phyloP scores from a whole-genome alignment of 495 filamentous ascomycete species.

The Rhizodiscina lignyota region DNA sequence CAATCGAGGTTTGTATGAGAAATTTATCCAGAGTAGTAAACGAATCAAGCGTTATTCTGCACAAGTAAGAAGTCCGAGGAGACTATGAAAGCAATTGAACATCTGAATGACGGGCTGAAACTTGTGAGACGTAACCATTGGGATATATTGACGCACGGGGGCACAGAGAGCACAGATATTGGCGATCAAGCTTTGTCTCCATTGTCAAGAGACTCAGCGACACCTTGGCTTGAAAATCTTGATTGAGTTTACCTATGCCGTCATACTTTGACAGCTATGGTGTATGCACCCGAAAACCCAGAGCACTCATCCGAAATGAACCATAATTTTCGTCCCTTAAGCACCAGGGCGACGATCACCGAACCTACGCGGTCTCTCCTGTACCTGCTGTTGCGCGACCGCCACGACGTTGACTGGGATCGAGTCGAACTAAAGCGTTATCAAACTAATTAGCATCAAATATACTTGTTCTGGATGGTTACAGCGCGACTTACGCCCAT shows the following conservation, averaged over 20 bases:
- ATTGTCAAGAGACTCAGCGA: constrained; percentile 79
- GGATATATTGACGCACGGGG: no score
- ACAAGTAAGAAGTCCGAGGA: no score
- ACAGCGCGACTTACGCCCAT: constrained; percentile 61
- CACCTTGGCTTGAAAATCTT: constrained; percentile 52
- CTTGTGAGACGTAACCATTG: no score
- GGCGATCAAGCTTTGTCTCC: constrained; percentile 94
- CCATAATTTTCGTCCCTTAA: constrained; percentile 10
- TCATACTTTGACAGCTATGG: background rate
- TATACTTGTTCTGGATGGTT: background rate
- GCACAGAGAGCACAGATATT: constrained; percentile 36
- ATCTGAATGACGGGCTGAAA: no score
- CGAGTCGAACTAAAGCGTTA: constrained; percentile 65
- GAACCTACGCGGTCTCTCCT: constrained; percentile 60
- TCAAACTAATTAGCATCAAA: background rate
- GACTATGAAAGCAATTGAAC: no score
- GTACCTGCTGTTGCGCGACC: constrained; percentile 72
- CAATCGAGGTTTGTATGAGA: no score
- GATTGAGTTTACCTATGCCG: constrained; percentile 1
- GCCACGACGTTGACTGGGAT: constrained; percentile 88
- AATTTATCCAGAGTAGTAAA: no score
- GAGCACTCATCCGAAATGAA: background rate
- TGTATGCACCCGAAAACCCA: constrained; percentile 8
- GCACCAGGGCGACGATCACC: constrained; percentile 32
- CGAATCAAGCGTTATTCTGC: no score